Conservation (phyloP, 257 asterid species). For the Lavandula angustifolia region DNA sequence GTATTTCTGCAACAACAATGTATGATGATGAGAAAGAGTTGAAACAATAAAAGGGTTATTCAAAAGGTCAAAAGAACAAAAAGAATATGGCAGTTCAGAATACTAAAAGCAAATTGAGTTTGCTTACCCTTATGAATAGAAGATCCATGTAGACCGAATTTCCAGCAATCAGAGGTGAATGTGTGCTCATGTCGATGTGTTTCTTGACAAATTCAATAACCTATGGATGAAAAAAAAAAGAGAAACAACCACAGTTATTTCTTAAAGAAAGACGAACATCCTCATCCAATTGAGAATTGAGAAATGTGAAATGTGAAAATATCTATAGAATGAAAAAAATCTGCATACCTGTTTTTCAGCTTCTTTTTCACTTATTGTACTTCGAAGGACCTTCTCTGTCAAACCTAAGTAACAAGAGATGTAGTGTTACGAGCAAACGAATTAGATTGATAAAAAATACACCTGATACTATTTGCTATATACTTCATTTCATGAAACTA, state of each 20-base stretch:
- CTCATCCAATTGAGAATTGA: conserved; percentile 10
- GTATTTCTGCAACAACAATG: conserved; percentile 61
- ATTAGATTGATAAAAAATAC: conserved; percentile 11
- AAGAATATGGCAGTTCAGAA: neutral
- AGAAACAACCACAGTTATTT: conserved; percentile 14
- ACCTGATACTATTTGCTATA: conserved; percentile 4
- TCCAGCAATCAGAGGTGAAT: conserved; percentile 78
- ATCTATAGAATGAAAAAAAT: no score
- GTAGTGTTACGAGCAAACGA: conserved; percentile 25
- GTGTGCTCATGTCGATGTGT: conserved; percentile 49
- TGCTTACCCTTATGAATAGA: conserved; percentile 71
- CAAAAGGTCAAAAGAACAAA: conserved; percentile 6
- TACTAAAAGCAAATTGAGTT: conserved; percentile 18
- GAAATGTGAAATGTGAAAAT: neutral
- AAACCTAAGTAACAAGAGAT: conserved; percentile 56
- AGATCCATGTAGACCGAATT: conserved; percentile 86
- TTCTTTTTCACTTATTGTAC: conserved; percentile 71
- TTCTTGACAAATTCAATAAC: conserved; percentile 83
- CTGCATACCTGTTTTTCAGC: conserved; percentile 83
- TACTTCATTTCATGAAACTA: conserved; percentile 21
- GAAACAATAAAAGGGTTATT: no score
- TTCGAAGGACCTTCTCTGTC: conserved; percentile 79
- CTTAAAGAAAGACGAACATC: conserved; percentile 2
- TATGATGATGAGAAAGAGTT: neutral
- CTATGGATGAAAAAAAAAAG: conserved; percentile 41